Evolutionary conservation across 1,284 basidiomycete species (phyloP).

Genomic region (Trichosporon sp.): DNA sequence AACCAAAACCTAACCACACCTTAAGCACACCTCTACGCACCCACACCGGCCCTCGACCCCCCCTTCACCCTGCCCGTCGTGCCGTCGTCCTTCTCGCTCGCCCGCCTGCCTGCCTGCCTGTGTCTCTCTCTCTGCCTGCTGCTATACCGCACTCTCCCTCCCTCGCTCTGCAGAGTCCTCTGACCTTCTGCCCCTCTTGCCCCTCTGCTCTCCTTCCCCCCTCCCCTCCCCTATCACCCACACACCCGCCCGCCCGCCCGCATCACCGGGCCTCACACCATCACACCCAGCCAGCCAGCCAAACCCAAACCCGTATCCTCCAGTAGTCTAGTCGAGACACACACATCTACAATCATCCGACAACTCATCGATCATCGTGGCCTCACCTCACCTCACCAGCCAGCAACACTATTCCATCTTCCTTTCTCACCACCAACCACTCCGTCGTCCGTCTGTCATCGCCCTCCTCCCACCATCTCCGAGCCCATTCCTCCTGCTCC

Average conservation of each 20-base stretch:
- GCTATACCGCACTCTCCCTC: too few relatives aligned
- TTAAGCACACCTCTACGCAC: not conserved
- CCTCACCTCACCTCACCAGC: not conserved
- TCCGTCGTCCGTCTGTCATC: not conserved
- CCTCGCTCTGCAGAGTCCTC: too few relatives aligned
- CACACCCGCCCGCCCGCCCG: not conserved
- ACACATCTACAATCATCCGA: slow-evolving; percentile 1
- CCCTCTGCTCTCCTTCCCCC: not conserved
- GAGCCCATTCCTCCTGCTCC: not conserved
- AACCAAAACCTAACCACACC: slow-evolving; percentile 1
- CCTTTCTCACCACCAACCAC: not conserved
- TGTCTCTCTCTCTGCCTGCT: too few relatives aligned
- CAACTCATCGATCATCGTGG: not conserved
- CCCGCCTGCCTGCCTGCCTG: too few relatives aligned
- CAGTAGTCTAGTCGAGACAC: not conserved
- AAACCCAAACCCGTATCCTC: not conserved
- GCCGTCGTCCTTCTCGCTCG: too few relatives aligned
- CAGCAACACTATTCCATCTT: not conserved
- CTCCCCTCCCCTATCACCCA: not conserved
- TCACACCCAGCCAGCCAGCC: not conserved
- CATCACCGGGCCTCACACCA: not conserved
- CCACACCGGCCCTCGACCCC: not conserved
- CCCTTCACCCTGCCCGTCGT: too few relatives aligned
- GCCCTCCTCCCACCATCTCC: not conserved
- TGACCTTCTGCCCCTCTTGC: not conserved